Percentiles rank a stretch among this genome's conserved stretches.
Evolutionary conservation across 495 filamentous ascomycete genomes (phyloP).

Genomic region (Cercophora samala): DNA sequence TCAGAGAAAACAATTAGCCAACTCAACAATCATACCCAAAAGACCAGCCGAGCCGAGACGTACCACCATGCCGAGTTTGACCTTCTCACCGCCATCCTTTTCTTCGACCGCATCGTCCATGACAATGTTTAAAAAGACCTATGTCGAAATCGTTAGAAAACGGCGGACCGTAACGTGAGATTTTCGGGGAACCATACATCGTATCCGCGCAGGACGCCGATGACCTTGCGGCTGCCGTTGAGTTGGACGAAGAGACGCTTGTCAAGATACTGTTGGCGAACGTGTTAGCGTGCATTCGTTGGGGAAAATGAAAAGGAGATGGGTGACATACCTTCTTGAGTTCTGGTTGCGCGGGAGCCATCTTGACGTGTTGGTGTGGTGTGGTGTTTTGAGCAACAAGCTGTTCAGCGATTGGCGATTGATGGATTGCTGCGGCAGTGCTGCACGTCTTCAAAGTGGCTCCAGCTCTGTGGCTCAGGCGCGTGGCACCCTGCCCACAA

Average conservation of each 20-base stretch:
- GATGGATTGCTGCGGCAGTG: conserved; percentile 20
- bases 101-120: conserved; percentile 97
- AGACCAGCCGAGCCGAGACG: conserved; percentile 38
- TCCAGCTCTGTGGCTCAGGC: conserved; percentile 13
- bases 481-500: too few species aligned
- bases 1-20: conserved; percentile 6
- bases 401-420: conserved; percentile 10
- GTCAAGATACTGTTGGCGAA: conserved; percentile 79
- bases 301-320: background rate
- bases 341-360: conserved; percentile 99
- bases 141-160: conserved; percentile 14
- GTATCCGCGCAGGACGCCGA: conserved; percentile 90
- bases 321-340: conserved; percentile 77
- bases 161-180: background rate
- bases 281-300: background rate
- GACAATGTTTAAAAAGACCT: conserved; percentile 99
- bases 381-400: conserved; percentile 11
- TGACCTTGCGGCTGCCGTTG: conserved; percentile 95
- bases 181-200: conserved; percentile 63
- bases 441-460: conserved; percentile 7
- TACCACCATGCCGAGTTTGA: conserved; percentile 89
- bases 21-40: background rate
- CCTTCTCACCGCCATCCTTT: conserved; percentile 88
- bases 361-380: conserved; percentile 46
- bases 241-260: conserved; percentile 97